Base-by-base conservation (phyloP, 345 rosid species). In the Lumnitzera littorea region DNA sequence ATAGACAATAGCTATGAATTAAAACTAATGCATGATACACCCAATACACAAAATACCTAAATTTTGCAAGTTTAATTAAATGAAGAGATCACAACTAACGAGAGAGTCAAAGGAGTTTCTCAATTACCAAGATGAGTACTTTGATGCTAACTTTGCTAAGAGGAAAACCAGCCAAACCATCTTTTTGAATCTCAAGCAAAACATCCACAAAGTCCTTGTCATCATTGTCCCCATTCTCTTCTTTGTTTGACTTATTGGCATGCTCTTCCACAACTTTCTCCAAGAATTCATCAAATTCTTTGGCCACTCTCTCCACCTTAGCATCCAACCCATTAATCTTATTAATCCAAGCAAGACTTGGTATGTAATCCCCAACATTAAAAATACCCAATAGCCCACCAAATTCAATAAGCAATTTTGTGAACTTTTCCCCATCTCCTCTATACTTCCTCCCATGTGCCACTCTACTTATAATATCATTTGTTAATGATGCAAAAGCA, bases 371-470 rank as follows among this genome's bases (percentile, higher is more conserved):
- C 15, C 88, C 87, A 0, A 79, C 53, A 46, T 60, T 57, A 27
- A 76, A 55, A 62, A 10, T 49, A 2, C 85, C 87, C 31, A 85
- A 17, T 11, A 81, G 49, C 46, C 55, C 68, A 50, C 13, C 15
- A 15, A 83, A 24, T 59, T 69, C 72, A 0, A 27, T 29, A 61
- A 80, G 1, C 8, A 76, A 24, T 51, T 46, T 55, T 67, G 59
- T 57, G 36, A 85, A 76, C 66, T 64, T 74, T 15, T 15, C 62
- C 11, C 71, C 69, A 13, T 13, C 79, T 2, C 55, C 72, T 13
- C 73, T 56, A 59, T 83, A 73, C 67, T 76, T 86, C 70, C 72
- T 79, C 58, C 91, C 90, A 3, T 80, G 60, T 3, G 83, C 75
- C 17, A 52, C 66, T 74, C 82, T 69, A 50, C 88, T 70, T n/a